Base-by-base conservation (phyloP, 208 protist species). In the Plasmodiophora brassicae region DNA sequence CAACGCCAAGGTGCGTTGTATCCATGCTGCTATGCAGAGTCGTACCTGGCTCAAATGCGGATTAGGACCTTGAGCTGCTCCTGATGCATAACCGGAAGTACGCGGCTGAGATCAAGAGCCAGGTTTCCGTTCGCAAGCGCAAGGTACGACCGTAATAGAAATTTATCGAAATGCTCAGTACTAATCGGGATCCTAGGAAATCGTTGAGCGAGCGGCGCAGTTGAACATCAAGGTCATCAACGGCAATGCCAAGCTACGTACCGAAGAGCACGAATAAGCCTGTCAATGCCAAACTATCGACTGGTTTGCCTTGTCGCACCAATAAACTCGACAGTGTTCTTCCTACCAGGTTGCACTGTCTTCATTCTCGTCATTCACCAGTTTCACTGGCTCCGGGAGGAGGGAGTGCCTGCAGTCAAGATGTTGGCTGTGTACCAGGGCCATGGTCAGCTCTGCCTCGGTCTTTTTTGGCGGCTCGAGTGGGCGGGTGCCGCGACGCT, bases 31-130 rank as follows among this genome's bases (percentile, higher is more conserved):
- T 45, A 88, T 94, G 93, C 88, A n/a, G n/a, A n/a, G n/a, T n/a
- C n/a, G n/a, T n/a, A n/a, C n/a, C n/a, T n/a, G n/a, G n/a, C 53
- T 96, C 85, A 92, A 78, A 78, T 38, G 14, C 32, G 32, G 65
- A 44, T 36, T 78, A 97, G 91, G 98, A 99, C 88, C 95, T 99
- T 71, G 97, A 99, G 93, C 95, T 99, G 92, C 96, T 99, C 39
- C 93, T 99, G 43, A 99, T 99, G 98, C 97, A 99, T 93, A 99
- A 99, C 97, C 95, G 97, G 90, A 99, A 96, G 93, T 99, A 99
- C 94, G 96, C 96, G 84, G 98, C 97, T 84, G 91, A 98, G 88
- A 99, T 99, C 93, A 94, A 94, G 71, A 92, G 96, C 94, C 96
- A 94, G 87, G 96, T 98, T 46, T 97, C 96, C 45, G 96, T 96